phyloP scores from a whole-genome alignment of 1,284 basidiomycete genomes.

The Gomphus bonarii region DNA sequence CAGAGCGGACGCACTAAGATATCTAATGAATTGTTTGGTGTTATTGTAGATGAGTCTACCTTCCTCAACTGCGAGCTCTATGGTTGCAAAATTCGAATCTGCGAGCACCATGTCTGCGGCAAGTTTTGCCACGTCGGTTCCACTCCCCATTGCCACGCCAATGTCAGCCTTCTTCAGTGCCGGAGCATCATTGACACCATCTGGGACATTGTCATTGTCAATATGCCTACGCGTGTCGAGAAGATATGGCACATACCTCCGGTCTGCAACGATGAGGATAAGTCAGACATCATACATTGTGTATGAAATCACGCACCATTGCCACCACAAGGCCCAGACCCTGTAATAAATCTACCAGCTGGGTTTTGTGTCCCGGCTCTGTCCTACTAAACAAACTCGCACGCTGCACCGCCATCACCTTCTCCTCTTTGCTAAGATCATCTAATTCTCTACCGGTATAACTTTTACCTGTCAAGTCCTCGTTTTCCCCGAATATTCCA shows the following conservation, averaged over 20 bases:
- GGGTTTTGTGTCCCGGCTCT: slow-evolving; percentile 91
- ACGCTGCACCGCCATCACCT: slow-evolving; percentile 74
- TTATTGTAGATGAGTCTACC: slow-evolving; percentile 98
- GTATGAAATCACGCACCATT: slow-evolving; percentile 56
- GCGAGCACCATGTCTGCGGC: slow-evolving; percentile 96
- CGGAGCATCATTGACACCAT: slow-evolving; percentile 95
- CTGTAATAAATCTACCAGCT: slow-evolving; percentile 94
- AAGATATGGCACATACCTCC: slow-evolving; percentile 11
- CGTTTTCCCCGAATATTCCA: slow-evolving; percentile 79
- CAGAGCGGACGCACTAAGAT: slow-evolving; percentile 50
- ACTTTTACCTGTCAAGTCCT: slow-evolving; percentile 84
- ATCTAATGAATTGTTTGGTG: slow-evolving; percentile 96
- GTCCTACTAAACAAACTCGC: slow-evolving; percentile 90
- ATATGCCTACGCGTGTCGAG: background rate
- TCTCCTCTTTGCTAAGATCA: slow-evolving; percentile 68
- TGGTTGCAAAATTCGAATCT: slow-evolving; percentile 85
- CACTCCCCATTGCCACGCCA: slow-evolving; percentile 98
- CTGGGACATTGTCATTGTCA: slow-evolving; percentile 60
- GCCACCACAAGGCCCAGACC: slow-evolving; percentile 90
- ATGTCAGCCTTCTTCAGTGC: slow-evolving; percentile 97
- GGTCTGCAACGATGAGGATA: slow-evolving; percentile 5
- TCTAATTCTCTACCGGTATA: slow-evolving; percentile 94
- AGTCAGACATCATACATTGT: background rate
- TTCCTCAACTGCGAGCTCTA: slow-evolving; percentile 93
- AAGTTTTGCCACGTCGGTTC: slow-evolving; percentile 96